Evolutionary conservation across 495 filamentous ascomycete species (phyloP).

Genomic region (Neurospora cerealis): DNA sequence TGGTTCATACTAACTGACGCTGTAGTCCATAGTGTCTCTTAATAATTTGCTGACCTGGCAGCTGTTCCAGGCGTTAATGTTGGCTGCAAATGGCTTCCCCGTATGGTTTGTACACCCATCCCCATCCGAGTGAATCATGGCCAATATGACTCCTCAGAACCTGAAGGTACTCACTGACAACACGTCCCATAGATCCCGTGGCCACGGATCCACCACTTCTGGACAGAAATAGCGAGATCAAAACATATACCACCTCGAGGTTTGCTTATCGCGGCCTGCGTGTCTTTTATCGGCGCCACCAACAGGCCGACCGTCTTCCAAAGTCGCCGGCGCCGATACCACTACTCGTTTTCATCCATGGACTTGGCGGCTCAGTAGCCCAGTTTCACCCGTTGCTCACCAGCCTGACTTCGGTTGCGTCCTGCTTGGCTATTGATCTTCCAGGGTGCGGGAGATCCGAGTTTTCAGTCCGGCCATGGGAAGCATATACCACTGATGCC

Average conservation of each 20-base stretch:
- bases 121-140: neutral
- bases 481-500: conserved; percentile 68
- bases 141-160: neutral
- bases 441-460: conserved; percentile 78
- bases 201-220: conserved; percentile 65
- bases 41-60: neutral
- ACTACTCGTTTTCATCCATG: conserved; percentile 82
- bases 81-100: neutral
- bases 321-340: conserved; percentile 63
- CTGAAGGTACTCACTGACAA: neutral
- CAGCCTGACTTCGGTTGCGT: conserved; percentile 71
- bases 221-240: conserved; percentile 61
- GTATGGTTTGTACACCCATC: neutral
- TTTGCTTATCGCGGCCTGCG: conserved; percentile 70
- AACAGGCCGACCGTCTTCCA: conserved; percentile 68
- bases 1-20: neutral
- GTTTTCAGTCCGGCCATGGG: conserved; percentile 61
- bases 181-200: conserved; percentile 18
- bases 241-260: conserved; percentile 57
- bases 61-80: neutral
- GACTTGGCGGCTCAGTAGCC: conserved; percentile 77
- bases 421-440: conserved; percentile 84
- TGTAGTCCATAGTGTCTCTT: neutral
- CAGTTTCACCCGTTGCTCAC: conserved; percentile 79
- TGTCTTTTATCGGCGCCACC: conserved; percentile 74